Base-by-base conservation (phyloP, 129 eudicot genomes). In the Arctium lappa region DNA sequence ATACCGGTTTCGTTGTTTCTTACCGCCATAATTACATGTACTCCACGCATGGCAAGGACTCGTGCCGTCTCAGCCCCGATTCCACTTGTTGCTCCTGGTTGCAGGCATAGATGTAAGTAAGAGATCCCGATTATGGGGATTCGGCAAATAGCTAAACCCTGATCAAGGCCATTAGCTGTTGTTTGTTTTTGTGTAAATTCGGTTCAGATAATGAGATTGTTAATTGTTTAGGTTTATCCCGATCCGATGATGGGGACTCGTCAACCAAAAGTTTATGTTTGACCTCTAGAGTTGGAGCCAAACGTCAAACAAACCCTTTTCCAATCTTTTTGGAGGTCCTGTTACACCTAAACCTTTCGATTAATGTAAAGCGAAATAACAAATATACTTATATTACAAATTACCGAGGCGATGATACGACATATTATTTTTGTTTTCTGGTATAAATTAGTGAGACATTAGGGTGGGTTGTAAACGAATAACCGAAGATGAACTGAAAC, bases 11-110 rank as follows among this genome's bases (percentile, higher is more conserved):
- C 22, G 10, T 31, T 66, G 37, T 86, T 73, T 86, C 86, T 86
- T 18, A 82, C 86, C 2, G 86, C 84, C 89, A 86, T 82, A 8
- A 86, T 74, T 22, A 86, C 88, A 72, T 81, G 88, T n/a, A 86
- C 86, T 1, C 83, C 86, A 0, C 86, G 88, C 74, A 86, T 10
- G n/a, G 84, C 89, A 48, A 86, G 86, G 63, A 82, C 83, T 27
- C 86, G 84, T 15, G 89, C 46, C 2, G 86, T 78, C 81, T 86
- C 86, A 3, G 66, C 80, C 66, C 89, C 89, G 13, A 82, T 82
- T 48, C 89, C 89, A 46, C 86, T 86, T 69, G 86, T 72, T 60
- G 89, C 81, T 27, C 89, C 89, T 86, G 39, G 4, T 12, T 12
- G 68, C 13, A 72, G 15, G 8, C 12, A 12, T 69, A 11, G 5